Conservation (phyloP, 2,329 filamentous ascomycete genomes). For the Ophiostoma ulmi region DNA sequence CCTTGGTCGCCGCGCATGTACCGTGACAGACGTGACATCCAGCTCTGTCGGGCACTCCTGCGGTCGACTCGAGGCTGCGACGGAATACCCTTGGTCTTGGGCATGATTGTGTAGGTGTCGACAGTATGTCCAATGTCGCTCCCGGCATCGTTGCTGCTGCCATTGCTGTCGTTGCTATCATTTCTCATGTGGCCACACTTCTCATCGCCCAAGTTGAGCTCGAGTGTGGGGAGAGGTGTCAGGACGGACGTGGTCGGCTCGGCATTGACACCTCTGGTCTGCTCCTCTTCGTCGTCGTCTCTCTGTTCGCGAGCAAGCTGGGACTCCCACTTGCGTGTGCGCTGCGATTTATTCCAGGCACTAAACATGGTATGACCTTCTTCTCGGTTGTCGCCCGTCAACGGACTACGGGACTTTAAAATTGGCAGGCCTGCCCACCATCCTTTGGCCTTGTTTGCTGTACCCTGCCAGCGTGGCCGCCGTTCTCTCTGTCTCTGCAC, state of each 20-base stretch:
- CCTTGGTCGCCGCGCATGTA: constrained; percentile 22
- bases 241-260: background rate
- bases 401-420: background rate
- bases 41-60: constrained; percentile 23
- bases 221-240: background rate
- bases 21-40: constrained; percentile 28
- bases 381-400: background rate
- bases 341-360: background rate
- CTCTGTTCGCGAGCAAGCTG: background rate
- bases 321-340: background rate
- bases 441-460: background rate
- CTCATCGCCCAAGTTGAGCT: background rate
- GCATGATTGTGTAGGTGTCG: background rate
- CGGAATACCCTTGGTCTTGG: constrained; percentile 17
- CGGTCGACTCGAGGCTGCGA: background rate
- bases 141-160: background rate
- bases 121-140: background rate
- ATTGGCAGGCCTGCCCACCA: constrained; percentile 4
- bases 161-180: background rate
- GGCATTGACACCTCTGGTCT: background rate
- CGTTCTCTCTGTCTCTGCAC: background rate
- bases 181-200: background rate
- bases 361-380: background rate
- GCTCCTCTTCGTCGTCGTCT: background rate
- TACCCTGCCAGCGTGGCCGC: background rate